phyloP scores from a whole-genome alignment of 257 asterid species.

The Eucommia ulmoides region DNA sequence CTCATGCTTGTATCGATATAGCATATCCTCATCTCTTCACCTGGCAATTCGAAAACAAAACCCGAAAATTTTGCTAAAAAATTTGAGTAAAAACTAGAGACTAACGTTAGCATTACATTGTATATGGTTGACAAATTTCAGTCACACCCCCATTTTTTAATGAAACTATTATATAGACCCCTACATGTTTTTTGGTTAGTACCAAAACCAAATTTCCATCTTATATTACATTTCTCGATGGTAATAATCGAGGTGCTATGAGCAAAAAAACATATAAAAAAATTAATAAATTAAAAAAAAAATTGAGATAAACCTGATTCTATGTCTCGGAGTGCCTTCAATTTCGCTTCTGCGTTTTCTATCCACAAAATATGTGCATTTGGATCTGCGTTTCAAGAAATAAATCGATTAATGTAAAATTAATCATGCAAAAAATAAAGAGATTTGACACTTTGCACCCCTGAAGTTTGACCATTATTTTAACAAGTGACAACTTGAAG shows the following conservation, averaged over 20 bases:
- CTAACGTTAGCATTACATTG: neutral
- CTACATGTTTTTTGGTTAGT: neutral
- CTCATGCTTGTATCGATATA: slow-evolving; percentile 83
- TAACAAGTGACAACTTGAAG: too few species aligned
- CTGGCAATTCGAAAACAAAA: slow-evolving; percentile 35
- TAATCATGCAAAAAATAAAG: too few species aligned
- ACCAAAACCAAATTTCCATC: neutral
- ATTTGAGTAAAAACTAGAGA: too few species aligned
- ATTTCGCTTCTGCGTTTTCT: slow-evolving; percentile 42
- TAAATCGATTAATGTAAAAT: too few species aligned
- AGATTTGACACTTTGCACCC: too few species aligned
- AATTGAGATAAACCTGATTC: slow-evolving; percentile 38
- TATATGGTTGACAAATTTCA: neutral
- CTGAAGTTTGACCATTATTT: too few species aligned
- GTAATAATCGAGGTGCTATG: too few species aligned
- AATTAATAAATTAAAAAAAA: slow-evolving; percentile 6
- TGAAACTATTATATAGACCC: neutral
- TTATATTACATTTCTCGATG: too few species aligned
- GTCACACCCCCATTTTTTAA: neutral
- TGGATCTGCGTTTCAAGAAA: slow-evolving; percentile 82
- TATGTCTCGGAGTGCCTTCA: slow-evolving; percentile 65
- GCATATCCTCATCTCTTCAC: slow-evolving; percentile 78
- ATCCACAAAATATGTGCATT: slow-evolving; percentile 68
- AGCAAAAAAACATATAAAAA: too few species aligned
- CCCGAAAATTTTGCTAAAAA: too few species aligned